These are phyloP conservation scores for Daldinia sp. DNA, from an alignment of 2,329 filamentous ascomycete species.

Conservation along the genomic window DNA sequence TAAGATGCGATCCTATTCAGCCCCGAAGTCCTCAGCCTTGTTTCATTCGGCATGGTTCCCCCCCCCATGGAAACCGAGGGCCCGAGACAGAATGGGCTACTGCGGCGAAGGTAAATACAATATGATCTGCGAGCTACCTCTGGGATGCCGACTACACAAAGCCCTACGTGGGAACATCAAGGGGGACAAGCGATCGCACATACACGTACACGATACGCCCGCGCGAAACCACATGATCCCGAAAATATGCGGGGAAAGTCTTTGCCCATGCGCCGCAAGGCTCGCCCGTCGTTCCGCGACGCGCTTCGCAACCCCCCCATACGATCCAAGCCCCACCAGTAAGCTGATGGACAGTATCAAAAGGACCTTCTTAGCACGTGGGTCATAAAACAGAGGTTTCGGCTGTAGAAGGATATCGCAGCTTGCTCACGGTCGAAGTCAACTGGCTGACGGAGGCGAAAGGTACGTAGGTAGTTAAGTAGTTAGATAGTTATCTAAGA, in stretches of 20 bases:
- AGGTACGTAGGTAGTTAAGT: neutral
- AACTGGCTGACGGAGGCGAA: constrained; percentile 1
- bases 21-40: constrained; percentile 17
- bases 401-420: constrained; percentile 21
- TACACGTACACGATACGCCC: constrained; percentile 6
- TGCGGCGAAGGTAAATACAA: neutral
- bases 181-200: neutral
- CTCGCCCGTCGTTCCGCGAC: constrained; percentile 1
- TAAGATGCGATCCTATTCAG: constrained; percentile 9
- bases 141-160: neutral
- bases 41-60: neutral
- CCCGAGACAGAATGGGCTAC: neutral
- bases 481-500: neutral
- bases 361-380: constrained; percentile 13
- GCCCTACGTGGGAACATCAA: neutral
- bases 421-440: constrained; percentile 21
- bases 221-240: constrained; percentile 37
- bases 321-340: constrained; percentile 27
- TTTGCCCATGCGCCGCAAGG: neutral
- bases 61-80: neutral
- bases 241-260: constrained; percentile 33
- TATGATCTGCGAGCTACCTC: neutral
- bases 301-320: constrained; percentile 7
- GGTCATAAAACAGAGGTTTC: constrained; percentile 10
- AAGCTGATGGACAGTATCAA: constrained; percentile 8